phyloP scores from a whole-genome alignment of 2,329 filamentous ascomycete genomes.

The Teratosphaeriaceae sp. region DNA sequence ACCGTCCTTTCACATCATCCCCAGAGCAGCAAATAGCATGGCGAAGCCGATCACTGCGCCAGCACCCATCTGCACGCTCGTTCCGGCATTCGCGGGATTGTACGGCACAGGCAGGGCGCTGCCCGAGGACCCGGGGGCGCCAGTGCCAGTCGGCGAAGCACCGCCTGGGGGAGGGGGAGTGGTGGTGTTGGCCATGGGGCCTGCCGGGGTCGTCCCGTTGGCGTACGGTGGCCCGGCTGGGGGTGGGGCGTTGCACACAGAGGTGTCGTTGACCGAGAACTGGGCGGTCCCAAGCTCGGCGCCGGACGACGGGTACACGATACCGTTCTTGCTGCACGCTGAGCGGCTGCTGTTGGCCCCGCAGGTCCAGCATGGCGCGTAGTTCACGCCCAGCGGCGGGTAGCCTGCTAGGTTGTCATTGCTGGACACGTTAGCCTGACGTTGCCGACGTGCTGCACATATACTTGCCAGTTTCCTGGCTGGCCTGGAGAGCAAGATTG shows the following conservation, averaged over 20 bases:
- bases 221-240: neutral
- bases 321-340: constrained; percentile 8
- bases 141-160: neutral
- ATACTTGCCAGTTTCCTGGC: constrained; percentile 4
- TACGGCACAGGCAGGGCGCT: neutral
- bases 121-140: too few relatives aligned
- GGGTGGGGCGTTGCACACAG: neutral
- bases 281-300: neutral
- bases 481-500: too few relatives aligned
- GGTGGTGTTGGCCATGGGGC: neutral
- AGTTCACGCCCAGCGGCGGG: constrained; percentile 1
- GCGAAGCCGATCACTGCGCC: neutral
- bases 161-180: neutral
- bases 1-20: neutral
- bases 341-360: constrained; percentile 1
- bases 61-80: neutral
- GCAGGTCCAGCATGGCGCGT: constrained; percentile 4
- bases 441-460: neutral
- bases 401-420: constrained; percentile 10
- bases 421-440: neutral
- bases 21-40: neutral
- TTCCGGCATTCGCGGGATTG: neutral
- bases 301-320: constrained; percentile 4
- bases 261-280: constrained; percentile 1
- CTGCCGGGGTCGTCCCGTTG: neutral